Base-by-base conservation (phyloP, 805 yeast species). In the Teunomyces lycoperdinae region DNA sequence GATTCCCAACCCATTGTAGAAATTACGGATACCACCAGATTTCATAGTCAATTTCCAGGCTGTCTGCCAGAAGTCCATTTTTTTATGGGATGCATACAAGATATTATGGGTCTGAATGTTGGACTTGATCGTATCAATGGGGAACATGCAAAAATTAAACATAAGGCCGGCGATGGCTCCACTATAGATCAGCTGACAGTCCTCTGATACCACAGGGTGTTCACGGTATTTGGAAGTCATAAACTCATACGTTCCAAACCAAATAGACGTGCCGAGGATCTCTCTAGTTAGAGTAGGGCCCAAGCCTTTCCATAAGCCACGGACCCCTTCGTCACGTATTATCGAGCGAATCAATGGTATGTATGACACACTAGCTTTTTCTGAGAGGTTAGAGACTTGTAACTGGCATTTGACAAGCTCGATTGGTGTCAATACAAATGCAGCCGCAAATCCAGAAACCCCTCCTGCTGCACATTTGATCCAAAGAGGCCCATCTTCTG, bases 181-280 rank as follows among this genome's bases (percentile, higher is more conserved):
- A 49, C 95, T 85, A 1, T 76, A 49, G 54, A 91, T 68, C 16
- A 84, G 64, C 56, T 87, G 88, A 53, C 77, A 60, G 3, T 80
- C 74, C 40, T 43, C 16, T 13, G 46, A 46, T 4, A 41, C 49
- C 57, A 44, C 49, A 45, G 28, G 57, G 38, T 35, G 61, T 46
- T 48, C 43, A 5, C 41, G 41, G 16, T 38, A 38, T 7, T n/a
- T 9, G 10, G 34, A 20, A 9, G 43, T 40, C 43, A 40, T 28
- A 40, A 76, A 67, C 61, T 90, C 96, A 63, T 90, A 90, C 13
- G 94, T 80, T 0, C 96, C 92, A 69, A 91, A 91, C 97, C 97
- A 91, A 1, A 92, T 84, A 3, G 96, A 88, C 1, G 96, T 87
- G 6, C 97, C 97, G 27, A 90, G 85, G 33, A 88, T 77, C 62